These are phyloP conservation scores for Phoma sp. DNA, from an alignment of 2,329 filamentous ascomycete genomes.

Conservation along the genomic window DNA sequence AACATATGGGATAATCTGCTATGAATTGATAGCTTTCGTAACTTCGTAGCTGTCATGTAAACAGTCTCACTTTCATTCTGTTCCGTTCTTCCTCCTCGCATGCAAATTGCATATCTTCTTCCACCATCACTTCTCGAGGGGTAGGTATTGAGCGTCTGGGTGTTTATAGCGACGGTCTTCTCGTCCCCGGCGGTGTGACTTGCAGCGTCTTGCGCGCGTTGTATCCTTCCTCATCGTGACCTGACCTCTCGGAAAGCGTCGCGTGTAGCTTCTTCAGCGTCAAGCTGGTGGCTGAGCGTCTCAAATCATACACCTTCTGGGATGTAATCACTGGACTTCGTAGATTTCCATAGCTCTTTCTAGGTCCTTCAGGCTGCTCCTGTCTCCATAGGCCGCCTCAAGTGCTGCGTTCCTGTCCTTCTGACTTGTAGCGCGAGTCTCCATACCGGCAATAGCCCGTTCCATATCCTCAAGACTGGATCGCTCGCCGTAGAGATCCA, in stretches of 20 bases:
- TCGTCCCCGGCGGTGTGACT: slow-evolving; percentile 20
- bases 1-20: slow-evolving; percentile 2
- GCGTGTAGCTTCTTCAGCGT: slow-evolving; percentile 6
- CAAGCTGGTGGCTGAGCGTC: slow-evolving; percentile 16
- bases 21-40: slow-evolving; percentile 1
- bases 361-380: slow-evolving; percentile 54
- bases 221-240: slow-evolving; percentile 4
- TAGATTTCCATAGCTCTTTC: slow-evolving; percentile 55
- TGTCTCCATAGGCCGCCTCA: slow-evolving; percentile 58
- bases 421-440: slow-evolving; percentile 35
- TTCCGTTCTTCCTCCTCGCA: neutral
- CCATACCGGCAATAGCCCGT: slow-evolving; percentile 38
- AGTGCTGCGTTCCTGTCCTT: slow-evolving; percentile 49
- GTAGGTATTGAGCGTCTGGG: slow-evolving; percentile 2
- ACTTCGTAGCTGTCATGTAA: slow-evolving; percentile 13
- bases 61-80: slow-evolving; percentile 2
- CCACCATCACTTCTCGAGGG: slow-evolving; percentile 20
- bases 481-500: slow-evolving; percentile 42
- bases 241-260: neutral
- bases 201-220: slow-evolving; percentile 20
- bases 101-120: slow-evolving; percentile 8
- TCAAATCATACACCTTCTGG: neutral
- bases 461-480: slow-evolving; percentile 46
- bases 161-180: slow-evolving; percentile 1
- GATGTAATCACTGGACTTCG: slow-evolving; percentile 46